phyloP scores from a whole-genome alignment of 495 filamentous ascomycete species.

The Tuber aestivum region DNA sequence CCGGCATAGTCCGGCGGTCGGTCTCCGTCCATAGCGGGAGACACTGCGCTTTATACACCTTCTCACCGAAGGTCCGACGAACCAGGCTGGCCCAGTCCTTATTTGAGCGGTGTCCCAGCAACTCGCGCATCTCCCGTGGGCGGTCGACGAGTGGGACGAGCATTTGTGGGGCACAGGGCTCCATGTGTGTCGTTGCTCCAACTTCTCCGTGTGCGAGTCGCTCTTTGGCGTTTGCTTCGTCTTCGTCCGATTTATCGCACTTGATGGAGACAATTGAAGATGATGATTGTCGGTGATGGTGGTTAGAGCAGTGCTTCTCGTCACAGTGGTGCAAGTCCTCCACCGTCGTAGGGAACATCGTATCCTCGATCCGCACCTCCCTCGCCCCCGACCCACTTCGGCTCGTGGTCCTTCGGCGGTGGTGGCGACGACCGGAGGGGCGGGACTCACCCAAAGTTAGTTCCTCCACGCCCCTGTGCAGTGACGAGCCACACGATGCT shows the following conservation, averaged over 20 bases:
- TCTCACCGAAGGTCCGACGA: slow-evolving; percentile 26
- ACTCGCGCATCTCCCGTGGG: slow-evolving; percentile 32
- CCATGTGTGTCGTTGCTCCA: slow-evolving; percentile 34
- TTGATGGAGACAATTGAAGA: slow-evolving; percentile 36
- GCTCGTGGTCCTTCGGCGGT: slow-evolving; percentile 26
- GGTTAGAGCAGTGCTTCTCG: slow-evolving; percentile 31
- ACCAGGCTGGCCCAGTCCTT: slow-evolving; percentile 33
- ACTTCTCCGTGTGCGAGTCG: slow-evolving; percentile 17
- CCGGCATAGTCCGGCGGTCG: slow-evolving; percentile 26
- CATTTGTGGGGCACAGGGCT: slow-evolving; percentile 34
- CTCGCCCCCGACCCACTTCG: slow-evolving; percentile 12
- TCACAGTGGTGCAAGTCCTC: slow-evolving; percentile 37
- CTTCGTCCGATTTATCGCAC: slow-evolving; percentile 35
- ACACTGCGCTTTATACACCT: slow-evolving; percentile 30
- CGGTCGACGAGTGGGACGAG: slow-evolving; percentile 39
- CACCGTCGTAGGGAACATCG: slow-evolving; percentile 29
- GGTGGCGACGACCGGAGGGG: slow-evolving; percentile 18
- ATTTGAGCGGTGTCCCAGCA: slow-evolving; percentile 32
- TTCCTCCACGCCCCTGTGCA: slow-evolving; percentile 16
- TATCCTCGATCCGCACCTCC: slow-evolving; percentile 20
- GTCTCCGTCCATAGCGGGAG: slow-evolving; percentile 36
- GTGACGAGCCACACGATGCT: slow-evolving; percentile 16
- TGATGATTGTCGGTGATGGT: slow-evolving; percentile 38
- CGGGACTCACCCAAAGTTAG: slow-evolving; percentile 17
- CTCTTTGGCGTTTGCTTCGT: slow-evolving; percentile 14